Percentiles rank a stretch among this genome's conserved stretches.
Evolutionary conservation across 1,284 basidiomycete species (phyloP).

Genomic region (Pseudozyma hubeiensis): DNA sequence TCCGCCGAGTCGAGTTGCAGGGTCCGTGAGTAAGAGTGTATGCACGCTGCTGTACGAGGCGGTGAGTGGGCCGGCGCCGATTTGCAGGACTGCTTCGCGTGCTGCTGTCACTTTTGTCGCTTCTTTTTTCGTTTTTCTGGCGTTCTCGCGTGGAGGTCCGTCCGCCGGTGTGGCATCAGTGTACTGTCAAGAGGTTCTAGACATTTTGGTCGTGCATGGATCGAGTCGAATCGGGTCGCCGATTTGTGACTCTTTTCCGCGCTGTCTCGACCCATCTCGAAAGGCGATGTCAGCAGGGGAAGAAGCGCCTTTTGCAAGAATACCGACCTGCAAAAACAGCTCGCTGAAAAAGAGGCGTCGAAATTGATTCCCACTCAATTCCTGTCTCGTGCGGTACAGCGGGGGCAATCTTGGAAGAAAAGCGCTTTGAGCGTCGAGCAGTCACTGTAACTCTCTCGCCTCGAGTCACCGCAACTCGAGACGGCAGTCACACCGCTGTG

Average conservation of each 20-base stretch:
- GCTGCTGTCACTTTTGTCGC: constrained; percentile 1
- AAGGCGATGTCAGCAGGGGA: too few relatives aligned
- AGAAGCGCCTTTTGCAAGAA: too few relatives aligned
- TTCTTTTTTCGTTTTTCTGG: background rate
- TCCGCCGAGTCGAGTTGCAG: background rate
- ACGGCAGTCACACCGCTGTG: too few relatives aligned
- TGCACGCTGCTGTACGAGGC: constrained; percentile 7
- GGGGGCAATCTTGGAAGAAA: constrained; percentile 1
- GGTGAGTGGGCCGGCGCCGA: constrained; percentile 3
- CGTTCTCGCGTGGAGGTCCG: constrained; percentile 34
- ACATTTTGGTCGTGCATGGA: background rate
- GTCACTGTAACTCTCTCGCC: background rate
- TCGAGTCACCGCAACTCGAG: constrained; percentile 15
- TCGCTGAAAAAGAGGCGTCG: background rate
- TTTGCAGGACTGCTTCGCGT: background rate
- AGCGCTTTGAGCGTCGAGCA: background rate
- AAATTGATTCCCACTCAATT: background rate
- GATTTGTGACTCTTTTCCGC: too few relatives aligned
- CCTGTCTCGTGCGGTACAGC: background rate
- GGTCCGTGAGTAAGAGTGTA: background rate
- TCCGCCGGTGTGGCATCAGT: constrained; percentile 6
- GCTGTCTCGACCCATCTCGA: too few relatives aligned
- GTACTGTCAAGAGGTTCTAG: constrained; percentile 5
- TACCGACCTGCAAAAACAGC: too few relatives aligned
- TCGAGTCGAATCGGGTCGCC: too few relatives aligned